Percentiles rank a stretch among this genome's conserved stretches.
Evolutionary conservation across 164 flowering plant genomes (phyloP).

Genomic region (Houttuynia cordata): DNA sequence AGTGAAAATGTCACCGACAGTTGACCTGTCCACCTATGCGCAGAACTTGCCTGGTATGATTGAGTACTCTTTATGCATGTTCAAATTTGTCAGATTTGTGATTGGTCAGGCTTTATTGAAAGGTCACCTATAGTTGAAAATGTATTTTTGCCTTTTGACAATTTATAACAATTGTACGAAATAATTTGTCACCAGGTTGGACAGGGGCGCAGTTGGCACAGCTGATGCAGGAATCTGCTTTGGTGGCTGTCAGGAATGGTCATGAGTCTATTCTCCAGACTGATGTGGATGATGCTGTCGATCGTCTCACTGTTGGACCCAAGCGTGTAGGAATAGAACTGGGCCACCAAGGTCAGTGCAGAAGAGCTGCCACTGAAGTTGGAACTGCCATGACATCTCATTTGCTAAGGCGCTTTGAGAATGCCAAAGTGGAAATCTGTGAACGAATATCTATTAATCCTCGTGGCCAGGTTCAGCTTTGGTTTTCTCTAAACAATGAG

Average conservation of each 20-base stretch:
- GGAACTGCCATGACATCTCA: constrained; percentile 88
- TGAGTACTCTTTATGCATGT: neutral
- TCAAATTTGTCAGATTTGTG: neutral
- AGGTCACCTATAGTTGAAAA: neutral
- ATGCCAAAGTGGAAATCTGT: constrained; percentile 74
- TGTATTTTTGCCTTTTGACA: neutral
- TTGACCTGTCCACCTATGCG: constrained; percentile 76
- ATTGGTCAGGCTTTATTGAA: neutral
- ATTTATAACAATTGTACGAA: neutral
- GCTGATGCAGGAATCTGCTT: constrained; percentile 92
- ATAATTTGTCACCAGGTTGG: constrained; percentile 55
- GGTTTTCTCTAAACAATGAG: constrained; percentile 1
- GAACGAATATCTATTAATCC: constrained; percentile 80
- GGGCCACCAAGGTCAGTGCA: constrained; percentile 87
- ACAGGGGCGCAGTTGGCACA: constrained; percentile 91
- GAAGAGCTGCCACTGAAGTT: constrained; percentile 82
- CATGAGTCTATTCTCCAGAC: constrained; percentile 64
- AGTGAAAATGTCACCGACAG: constrained; percentile 83
- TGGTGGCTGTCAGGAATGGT: constrained; percentile 80
- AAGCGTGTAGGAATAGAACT: constrained; percentile 65
- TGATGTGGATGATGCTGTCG: constrained; percentile 92
- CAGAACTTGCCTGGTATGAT: constrained; percentile 77
- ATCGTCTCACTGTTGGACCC: constrained; percentile 90
- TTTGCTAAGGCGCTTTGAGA: constrained; percentile 58
- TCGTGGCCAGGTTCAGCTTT: constrained; percentile 65